These are phyloP conservation scores for Angomonas desouzai DNA, from an alignment of 208 protist species.

Conservation along the genomic window DNA sequence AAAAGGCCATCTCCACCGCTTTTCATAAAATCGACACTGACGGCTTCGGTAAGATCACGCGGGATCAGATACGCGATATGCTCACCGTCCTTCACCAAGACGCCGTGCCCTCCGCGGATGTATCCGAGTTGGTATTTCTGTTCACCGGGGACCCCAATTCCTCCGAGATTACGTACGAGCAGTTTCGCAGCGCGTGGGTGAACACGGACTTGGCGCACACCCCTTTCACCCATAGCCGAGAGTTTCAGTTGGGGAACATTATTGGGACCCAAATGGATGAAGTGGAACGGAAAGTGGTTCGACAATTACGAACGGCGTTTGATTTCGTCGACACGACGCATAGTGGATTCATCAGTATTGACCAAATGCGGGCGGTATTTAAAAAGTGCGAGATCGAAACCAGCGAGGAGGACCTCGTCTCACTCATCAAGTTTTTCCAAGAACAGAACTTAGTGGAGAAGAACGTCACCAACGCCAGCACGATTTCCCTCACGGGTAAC, in stretches of 20 bases:
- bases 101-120: slow-evolving; percentile 42
- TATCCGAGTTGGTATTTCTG: slow-evolving; percentile 67
- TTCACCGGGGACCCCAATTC: slow-evolving; percentile 62
- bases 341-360: slow-evolving; percentile 65
- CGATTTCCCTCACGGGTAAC: background rate
- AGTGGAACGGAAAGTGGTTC: slow-evolving; percentile 69
- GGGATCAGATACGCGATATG: slow-evolving; percentile 84
- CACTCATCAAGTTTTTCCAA: slow-evolving; percentile 78
- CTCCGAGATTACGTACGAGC: slow-evolving; percentile 59
- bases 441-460: slow-evolving; percentile 27
- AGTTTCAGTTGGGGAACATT: slow-evolving; percentile 84
- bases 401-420: slow-evolving; percentile 55
- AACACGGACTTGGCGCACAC: slow-evolving; percentile 65
- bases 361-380: slow-evolving; percentile 65
- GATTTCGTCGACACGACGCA: slow-evolving; percentile 82
- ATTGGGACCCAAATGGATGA: slow-evolving; percentile 71
- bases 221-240: slow-evolving; percentile 45
- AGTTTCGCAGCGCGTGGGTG: slow-evolving; percentile 87
- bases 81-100: slow-evolving; percentile 71
- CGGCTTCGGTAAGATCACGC: slow-evolving; percentile 72
- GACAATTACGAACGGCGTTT: slow-evolving; percentile 78
- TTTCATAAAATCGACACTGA: slow-evolving; percentile 82
- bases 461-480: background rate
- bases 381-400: slow-evolving; percentile 52
- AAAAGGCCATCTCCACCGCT: slow-evolving; percentile 56